A percentile compares a stretch with the other conserved stretches of the same genome.
phyloP scores from a whole-genome alignment of 208 protist genomes.

The Phytomonas serpens region DNA sequence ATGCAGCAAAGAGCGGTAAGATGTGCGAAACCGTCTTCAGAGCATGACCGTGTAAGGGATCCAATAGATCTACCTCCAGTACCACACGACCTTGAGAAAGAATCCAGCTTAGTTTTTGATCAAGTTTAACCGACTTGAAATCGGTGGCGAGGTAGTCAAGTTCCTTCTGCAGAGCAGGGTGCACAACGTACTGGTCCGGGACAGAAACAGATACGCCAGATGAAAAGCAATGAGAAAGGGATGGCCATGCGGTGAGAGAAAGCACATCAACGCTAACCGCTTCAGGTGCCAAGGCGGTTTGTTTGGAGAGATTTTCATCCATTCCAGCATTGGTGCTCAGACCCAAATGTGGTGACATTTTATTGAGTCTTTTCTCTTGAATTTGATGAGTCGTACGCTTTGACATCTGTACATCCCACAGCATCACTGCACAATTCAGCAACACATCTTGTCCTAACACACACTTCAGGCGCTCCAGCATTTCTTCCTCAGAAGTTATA shows the following conservation, averaged over 20 bases:
- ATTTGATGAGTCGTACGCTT: constrained; percentile 61
- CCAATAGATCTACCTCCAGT: constrained; percentile 45
- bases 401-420: constrained; percentile 76
- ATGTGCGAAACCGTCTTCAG: constrained; percentile 31
- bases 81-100: constrained; percentile 50
- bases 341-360: neutral
- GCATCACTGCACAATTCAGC: constrained; percentile 69
- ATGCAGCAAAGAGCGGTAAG: constrained; percentile 67
- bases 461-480: constrained; percentile 81
- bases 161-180: constrained; percentile 38
- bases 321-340: neutral
- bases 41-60: constrained; percentile 21
- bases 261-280: constrained; percentile 52
- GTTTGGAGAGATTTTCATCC: neutral
- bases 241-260: constrained; percentile 66
- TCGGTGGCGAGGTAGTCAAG: constrained; percentile 44
- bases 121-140: constrained; percentile 54
- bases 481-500: constrained; percentile 73
- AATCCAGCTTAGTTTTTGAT: constrained; percentile 66
- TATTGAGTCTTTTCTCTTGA: constrained; percentile 17
- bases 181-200: constrained; percentile 40
- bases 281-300: neutral
- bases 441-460: constrained; percentile 72
- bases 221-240: constrained; percentile 18
- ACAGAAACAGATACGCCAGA: constrained; percentile 16